Evolutionary conservation across 306 rosid species (phyloP), one percentile per base, ranked within the genome.

Genomic region (Medicago ruthenica): DNA sequence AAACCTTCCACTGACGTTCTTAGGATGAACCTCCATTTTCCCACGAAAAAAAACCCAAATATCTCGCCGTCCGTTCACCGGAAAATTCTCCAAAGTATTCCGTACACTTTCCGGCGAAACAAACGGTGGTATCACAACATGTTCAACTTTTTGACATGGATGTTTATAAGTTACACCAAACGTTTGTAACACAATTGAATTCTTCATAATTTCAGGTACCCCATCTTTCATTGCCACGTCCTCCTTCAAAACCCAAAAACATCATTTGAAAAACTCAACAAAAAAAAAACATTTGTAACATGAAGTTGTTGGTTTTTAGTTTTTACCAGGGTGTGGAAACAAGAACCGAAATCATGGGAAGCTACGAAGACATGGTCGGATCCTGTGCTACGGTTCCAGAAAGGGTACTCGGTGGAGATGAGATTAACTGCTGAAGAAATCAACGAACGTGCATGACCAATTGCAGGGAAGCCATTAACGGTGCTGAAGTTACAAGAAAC

Each of bases 401-500:
- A 96, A 0, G 79, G 85, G 76, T 85, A 87, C 0, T 80, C 86
- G 0, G 82, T 24, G 9, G 92, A 84, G 84, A 92, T 57, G 75
- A 83, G 82, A 1, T 67, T 42, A 2, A 96, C 80, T 0, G 97
- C 96, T 11, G 97, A 92, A 42, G 89, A 42, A 9, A 96, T 61
- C 5, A 96, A 91, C 0, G 85, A 44, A 9, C 99, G 96, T 1
- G 99, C 99, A 80, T 96, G 98, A 45, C 97, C 98, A 13, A 92
- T 90, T 31, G 98, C 97, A 0, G 97, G 99, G 86, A 96, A 96
- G 37, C 99, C 99, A 67, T 92, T 92, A 3, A 88, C 79, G 77
- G 89, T 77, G 87, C 98, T 96, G 86, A 96, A 96, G 74, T 96
- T 96, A 88, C 99, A 96, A 24, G 99, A 92, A 0, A 96, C 98